Base-by-base conservation (phyloP, 345 rosid genomes). In the Populus alba region DNA sequence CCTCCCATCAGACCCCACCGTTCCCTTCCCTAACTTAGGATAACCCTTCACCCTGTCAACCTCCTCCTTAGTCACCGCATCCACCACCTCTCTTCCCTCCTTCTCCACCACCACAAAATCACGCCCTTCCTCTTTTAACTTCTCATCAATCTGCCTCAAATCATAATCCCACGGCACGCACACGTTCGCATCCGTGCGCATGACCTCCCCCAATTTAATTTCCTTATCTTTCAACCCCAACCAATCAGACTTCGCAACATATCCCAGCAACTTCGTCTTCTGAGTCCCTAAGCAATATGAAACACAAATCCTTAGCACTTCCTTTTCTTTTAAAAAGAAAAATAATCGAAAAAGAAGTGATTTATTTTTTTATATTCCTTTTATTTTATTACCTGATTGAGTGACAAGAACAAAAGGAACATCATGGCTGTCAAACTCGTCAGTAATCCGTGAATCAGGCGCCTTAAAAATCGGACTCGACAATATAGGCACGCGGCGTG, bases 21-120 rank as follows among this genome's bases (percentile, higher is more conserved):
- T 87, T 53, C 94, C 92, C 33, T 83, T 79, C 20, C 91, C 92
- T 75, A 91, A 73, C 80, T 85, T 94, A 3, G 99, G 97, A 79
- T 85, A 91, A 7, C 90, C 90, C 77, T 85, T 89, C n/a, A 91
- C 81, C 76, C 90, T 94, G 86, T 88, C 90, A 55, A 95, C 83
- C 78, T 90, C 99, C 45, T 87, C 92, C 86, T 85, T 92, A 0
- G 83, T 80, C 68, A 92, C 86, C 8, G 92, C 90, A 72, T 94
- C 92, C 73, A 93, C 87, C 49, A 86, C 85, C 65, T 77, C 71
- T 85, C 84, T 94, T 20, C 85, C 87, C n/a, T 88, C 90, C 62
- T 84, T 88, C 84, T 87, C 83, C 72, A 95, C 65, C 25, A 87
- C 88, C 70, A 81, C 94, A 78, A 93, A 89, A 68, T 91, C 91